phyloP scores from a whole-genome alignment of 73 alveolate genomes.

The Tetrahymena malaccensis region DNA sequence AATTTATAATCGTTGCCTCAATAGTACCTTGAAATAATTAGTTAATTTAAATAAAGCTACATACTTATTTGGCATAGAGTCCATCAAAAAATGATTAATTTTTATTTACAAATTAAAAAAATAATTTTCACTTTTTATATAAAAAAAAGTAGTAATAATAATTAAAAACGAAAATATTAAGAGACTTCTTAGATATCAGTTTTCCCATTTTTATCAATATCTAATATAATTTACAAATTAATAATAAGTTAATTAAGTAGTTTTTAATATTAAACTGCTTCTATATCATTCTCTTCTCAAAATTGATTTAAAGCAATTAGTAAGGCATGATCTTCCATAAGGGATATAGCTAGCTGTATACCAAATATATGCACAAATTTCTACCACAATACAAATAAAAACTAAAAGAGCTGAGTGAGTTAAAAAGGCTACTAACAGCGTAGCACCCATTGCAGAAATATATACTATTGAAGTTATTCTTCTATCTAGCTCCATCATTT shows the following conservation, averaged over 20 bases:
- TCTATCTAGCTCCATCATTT: conserved; percentile 68
- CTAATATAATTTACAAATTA: neutral
- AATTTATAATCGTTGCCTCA: too few relatives aligned
- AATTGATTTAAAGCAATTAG: conserved; percentile 46
- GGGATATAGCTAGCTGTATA: conserved; percentile 76
- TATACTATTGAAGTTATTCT: conserved; percentile 56
- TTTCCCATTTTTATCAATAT: too few relatives aligned
- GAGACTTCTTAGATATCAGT: too few relatives aligned
- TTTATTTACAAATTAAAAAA: too few relatives aligned
- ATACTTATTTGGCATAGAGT: too few relatives aligned
- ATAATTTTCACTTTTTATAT: too few relatives aligned
- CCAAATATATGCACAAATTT: conserved; percentile 69
- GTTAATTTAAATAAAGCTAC: too few relatives aligned
- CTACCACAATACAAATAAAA: conserved; percentile 51
- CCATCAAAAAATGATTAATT: too few relatives aligned
- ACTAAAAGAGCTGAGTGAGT: conserved; percentile 50
- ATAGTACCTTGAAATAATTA: too few relatives aligned
- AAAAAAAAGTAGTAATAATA: too few relatives aligned
- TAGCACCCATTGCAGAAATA: conserved; percentile 53
- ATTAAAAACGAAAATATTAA: too few relatives aligned
- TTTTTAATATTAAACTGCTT: neutral
- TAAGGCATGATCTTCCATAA: conserved; percentile 68
- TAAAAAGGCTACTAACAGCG: conserved; percentile 55
- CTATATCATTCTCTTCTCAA: neutral
- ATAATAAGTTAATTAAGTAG: neutral